These are phyloP conservation scores for Suillus placidus DNA, from an alignment of 768 basidiomycete species.

Conservation along the genomic window DNA sequence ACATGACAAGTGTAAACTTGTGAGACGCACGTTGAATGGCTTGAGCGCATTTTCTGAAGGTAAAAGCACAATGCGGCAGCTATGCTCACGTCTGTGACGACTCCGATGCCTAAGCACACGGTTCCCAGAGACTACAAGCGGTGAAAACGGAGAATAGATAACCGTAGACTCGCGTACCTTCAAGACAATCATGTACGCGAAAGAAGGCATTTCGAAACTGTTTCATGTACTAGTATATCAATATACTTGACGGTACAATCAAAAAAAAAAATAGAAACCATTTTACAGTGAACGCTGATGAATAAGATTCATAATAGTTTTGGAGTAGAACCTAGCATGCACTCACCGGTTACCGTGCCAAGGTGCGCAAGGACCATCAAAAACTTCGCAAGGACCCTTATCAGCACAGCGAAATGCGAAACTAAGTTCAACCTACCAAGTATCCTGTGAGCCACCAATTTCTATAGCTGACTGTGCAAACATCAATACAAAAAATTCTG, in stretches of 20 bases:
- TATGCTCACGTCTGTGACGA: constrained; percentile 53
- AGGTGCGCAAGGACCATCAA: constrained; percentile 53
- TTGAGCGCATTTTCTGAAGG: constrained; percentile 55
- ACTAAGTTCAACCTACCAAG: constrained; percentile 42
- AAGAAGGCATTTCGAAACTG: constrained; percentile 45
- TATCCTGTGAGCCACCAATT: constrained; percentile 48
- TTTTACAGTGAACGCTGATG: constrained; percentile 47
- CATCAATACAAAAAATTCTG: background rate
- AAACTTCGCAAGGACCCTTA: constrained; percentile 36
- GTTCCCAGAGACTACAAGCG: constrained; percentile 46
- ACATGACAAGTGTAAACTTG: background rate
- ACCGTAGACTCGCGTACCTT: constrained; percentile 38
- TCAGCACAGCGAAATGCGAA: background rate
- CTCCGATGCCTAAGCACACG: constrained; percentile 50
- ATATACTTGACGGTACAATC: background rate
- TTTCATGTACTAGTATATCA: background rate
- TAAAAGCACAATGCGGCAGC: constrained; percentile 56
- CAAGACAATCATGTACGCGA: constrained; percentile 47
- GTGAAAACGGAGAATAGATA: background rate
- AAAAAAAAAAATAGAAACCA: constrained; percentile 35
- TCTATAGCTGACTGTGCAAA: constrained; percentile 53
- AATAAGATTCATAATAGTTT: constrained; percentile 4
- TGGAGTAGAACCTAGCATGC: background rate
- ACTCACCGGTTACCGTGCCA: constrained; percentile 44
- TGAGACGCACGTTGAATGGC: constrained; percentile 43